Evolutionary conservation across 345 rosid genomes (phyloP), one percentile per base, ranked within the genome.

Genomic region (Brassica cretica): DNA sequence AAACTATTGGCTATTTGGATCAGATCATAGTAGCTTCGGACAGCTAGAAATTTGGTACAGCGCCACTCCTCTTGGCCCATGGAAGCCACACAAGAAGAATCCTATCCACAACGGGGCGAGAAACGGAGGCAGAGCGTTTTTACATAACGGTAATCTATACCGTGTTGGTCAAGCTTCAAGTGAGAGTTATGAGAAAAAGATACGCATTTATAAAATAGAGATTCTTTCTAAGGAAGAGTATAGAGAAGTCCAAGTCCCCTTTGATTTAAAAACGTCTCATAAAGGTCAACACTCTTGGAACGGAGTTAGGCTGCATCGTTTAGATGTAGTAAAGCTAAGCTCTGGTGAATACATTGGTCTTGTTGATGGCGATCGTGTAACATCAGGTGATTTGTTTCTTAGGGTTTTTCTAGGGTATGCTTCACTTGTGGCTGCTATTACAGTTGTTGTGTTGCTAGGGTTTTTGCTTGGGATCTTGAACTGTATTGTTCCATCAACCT

Each of bases 101-200:
- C 99, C 97, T 41, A 68, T 95, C 51, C 86, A 95, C 70, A 93
- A 91, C 51, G 80, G 96, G 27, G 98, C 98, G 10, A 89, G 99
- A 66, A 95, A 95, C 70, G 99, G 94, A 30, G 99, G 99, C 72
- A 86, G 98, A 69, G 91, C 96, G 6, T 91, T 95, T 83, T 24
- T 80, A 24, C 84, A 89, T n/a, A 64, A 87, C 53, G 98, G 96
- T 21, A 82, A 79, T 66, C 89, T 95, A 24, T 91, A 93, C 80
- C 99, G 99, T n/a, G 73, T 88, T 71, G 99, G 99, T 84, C 97
- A 93, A 84, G 98, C 93, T 73, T 91, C 88, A 30, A 94, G 97
- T 64, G 92, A 88, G 73, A 87, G 87, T 7, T 93, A 95, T 67
- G 98, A 97, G 37, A 85, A 88, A 46, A 83, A 83, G 18, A 74